Conservation (phyloP, 2,329 filamentous ascomycete genomes). For the Fulvia fulva region DNA sequence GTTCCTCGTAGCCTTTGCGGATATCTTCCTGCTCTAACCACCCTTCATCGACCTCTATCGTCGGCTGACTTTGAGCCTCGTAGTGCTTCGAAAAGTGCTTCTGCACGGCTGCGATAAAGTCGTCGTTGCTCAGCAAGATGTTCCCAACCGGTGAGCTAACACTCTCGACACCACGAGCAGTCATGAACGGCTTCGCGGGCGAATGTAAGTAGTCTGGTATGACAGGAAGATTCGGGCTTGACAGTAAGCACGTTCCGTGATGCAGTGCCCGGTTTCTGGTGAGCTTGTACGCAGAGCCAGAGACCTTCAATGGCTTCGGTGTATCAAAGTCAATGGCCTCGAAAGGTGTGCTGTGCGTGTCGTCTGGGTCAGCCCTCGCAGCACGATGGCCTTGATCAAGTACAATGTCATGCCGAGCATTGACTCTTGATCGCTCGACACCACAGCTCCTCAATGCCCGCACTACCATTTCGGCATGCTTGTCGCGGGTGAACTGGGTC, state of each 20-base stretch:
- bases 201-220: conserved; percentile 71
- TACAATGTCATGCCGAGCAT: conserved; percentile 90
- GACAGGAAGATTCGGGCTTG: conserved; percentile 66
- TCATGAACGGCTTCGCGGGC: conserved; percentile 72
- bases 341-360: conserved; percentile 46
- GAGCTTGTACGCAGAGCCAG: conserved; percentile 92
- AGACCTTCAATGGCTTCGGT: conserved; percentile 64
- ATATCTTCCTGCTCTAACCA: conserved; percentile 53
- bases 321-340: conserved; percentile 31
- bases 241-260: conserved; percentile 84
- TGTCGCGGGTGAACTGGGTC: conserved; percentile 71
- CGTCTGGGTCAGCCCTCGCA: conserved; percentile 29
- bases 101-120: conserved; percentile 46
- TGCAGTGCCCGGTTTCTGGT: conserved; percentile 77
- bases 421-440: conserved; percentile 64
- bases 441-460: conserved; percentile 66
- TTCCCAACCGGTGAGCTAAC: conserved; percentile 83
- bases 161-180: conserved; percentile 83
- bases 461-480: conserved; percentile 88
- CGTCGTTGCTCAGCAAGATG: conserved; percentile 55
- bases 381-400: conserved; percentile 50
- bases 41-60: conserved; percentile 51
- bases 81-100: conserved; percentile 66
- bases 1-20: conserved; percentile 57
- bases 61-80: conserved; percentile 32